phyloP scores from a whole-genome alignment of 2,329 filamentous ascomycete species.

The Allantophomopsis lycopodina region DNA sequence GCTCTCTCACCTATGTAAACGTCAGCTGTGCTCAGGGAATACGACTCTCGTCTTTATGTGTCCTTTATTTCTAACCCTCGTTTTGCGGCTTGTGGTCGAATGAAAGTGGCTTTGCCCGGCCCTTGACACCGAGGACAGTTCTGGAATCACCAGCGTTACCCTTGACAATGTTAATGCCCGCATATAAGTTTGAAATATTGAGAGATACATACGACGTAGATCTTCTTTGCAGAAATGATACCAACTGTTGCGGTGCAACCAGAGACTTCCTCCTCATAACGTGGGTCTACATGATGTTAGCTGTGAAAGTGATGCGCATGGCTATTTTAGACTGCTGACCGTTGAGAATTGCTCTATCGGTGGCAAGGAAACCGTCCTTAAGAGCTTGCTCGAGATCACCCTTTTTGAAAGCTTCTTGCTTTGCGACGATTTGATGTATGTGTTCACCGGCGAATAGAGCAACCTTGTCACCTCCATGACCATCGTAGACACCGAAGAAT shows the following conservation, averaged over 20 bases:
- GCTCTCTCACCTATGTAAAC: conserved; percentile 71
- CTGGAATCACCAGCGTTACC: conserved; percentile 95
- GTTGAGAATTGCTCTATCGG: conserved; percentile 87
- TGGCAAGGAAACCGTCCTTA: conserved; percentile 94
- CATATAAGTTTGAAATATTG: conserved; percentile 1
- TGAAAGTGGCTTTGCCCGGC: conserved; percentile 92
- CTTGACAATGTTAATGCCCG: conserved; percentile 32
- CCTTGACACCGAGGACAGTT: conserved; percentile 90
- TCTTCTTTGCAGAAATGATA: conserved; percentile 79
- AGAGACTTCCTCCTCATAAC: conserved; percentile 95
- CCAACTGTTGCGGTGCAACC: conserved; percentile 93
- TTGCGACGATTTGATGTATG: conserved; percentile 85
- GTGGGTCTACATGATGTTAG: conserved; percentile 55
- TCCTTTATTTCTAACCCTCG: conserved; percentile 49
- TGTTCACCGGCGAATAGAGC: conserved; percentile 86
- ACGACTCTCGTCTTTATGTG: conserved; percentile 1
- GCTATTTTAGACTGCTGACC: conserved; percentile 38
- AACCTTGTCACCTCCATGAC: conserved; percentile 93
- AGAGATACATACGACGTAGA: conserved; percentile 69
- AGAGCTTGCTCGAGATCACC: conserved; percentile 90
- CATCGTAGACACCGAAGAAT: conserved; percentile 97
- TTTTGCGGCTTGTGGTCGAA: conserved; percentile 99
- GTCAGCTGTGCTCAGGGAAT: conserved; percentile 9
- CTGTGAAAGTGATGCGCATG: conserved; percentile 5
- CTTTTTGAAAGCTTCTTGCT: conserved; percentile 85